Evolutionary conservation across 768 basidiomycete species (phyloP).

Genomic region (Scleroderma bovista): DNA sequence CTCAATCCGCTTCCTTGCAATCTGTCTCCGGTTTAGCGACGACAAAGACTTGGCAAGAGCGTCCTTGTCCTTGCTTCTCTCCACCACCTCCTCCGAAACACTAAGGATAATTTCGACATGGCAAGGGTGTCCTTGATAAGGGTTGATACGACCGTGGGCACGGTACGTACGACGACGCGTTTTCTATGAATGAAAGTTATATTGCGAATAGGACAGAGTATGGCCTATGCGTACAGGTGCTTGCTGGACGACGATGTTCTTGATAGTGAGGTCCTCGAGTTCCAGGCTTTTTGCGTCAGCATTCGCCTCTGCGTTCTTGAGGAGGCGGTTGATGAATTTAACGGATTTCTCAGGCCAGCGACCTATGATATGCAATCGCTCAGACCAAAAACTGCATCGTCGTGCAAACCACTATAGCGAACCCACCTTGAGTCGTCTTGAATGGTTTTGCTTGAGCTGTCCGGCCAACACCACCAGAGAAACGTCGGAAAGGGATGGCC

Average conservation of each 20-base stretch:
- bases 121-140: conserved; percentile 96
- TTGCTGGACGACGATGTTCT: conserved; percentile 97
- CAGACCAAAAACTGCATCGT: not conserved
- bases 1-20: conserved; percentile 84
- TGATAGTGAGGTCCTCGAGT: conserved; percentile 88
- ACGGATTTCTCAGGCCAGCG: conserved; percentile 99
- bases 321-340: conserved; percentile 86
- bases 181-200: conserved; percentile 51
- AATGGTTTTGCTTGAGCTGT: conserved; percentile 95
- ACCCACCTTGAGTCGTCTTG: conserved; percentile 90
- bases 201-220: conserved; percentile 1
- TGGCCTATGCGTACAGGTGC: conserved; percentile 69
- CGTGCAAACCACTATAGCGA: not conserved
- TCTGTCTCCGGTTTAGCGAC: conserved; percentile 79
- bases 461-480: conserved; percentile 91
- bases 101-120: conserved; percentile 94
- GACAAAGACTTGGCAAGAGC: conserved; percentile 42
- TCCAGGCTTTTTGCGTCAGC: conserved; percentile 97
- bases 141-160: conserved; percentile 96
- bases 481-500: conserved; percentile 93
- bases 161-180: conserved; percentile 99
- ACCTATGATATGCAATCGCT: conserved; percentile 45
- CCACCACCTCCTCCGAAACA: conserved; percentile 75
- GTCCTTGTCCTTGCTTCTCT: conserved; percentile 86
- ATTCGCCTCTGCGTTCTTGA: conserved; percentile 99